phyloP scores from a whole-genome alignment of 108 stramenopile species.

The Cyclostephanos invisitatus region DNA sequence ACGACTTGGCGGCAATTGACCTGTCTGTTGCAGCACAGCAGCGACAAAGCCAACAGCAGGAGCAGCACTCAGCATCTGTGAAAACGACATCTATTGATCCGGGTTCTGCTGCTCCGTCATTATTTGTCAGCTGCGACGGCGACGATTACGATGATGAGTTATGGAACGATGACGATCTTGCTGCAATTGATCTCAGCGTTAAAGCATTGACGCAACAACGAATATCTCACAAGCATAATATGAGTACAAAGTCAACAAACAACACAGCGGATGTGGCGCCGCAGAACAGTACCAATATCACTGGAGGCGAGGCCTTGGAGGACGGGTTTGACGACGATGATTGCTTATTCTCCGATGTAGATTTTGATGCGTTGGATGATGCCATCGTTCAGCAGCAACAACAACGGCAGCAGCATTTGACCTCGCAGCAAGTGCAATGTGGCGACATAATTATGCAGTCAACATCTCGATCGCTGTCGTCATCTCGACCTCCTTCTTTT shows the following conservation, averaged over 20 bases:
- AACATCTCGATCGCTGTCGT: constrained; percentile 2
- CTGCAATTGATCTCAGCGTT: constrained; percentile 22
- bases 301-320: neutral
- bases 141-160: constrained; percentile 32
- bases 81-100: neutral
- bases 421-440: neutral
- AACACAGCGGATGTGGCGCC: neutral
- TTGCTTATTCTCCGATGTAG: constrained; percentile 57
- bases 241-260: neutral
- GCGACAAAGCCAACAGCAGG: constrained; percentile 1
- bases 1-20: constrained; percentile 57
- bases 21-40: constrained; percentile 23
- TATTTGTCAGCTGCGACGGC: neutral
- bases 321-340: constrained; percentile 34
- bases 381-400: constrained; percentile 25
- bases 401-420: constrained; percentile 7
- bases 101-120: neutral
- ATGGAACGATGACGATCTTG: constrained; percentile 28
- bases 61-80: neutral
- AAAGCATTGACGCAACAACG: constrained; percentile 12
- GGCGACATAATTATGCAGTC: constrained; percentile 7
- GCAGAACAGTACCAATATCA: neutral
- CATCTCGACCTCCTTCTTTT: neutral
- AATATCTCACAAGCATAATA: neutral
- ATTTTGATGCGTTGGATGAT: constrained; percentile 60